These are phyloP conservation scores for Ambrosia trifida DNA, from an alignment of 129 eudicot species.

Conservation along the genomic window DNA sequence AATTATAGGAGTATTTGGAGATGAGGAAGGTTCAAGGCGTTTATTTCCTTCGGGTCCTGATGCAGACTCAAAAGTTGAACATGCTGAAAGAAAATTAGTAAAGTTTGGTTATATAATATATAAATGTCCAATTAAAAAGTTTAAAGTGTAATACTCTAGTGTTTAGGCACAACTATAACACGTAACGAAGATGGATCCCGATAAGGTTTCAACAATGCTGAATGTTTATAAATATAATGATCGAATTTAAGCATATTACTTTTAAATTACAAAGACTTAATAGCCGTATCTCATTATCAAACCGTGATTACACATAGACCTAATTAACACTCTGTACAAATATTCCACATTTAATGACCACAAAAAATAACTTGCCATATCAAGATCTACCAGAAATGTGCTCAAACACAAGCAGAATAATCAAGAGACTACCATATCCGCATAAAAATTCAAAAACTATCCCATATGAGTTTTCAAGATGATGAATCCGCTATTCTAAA, in stretches of 20 bases:
- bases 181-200: constrained; percentile 2
- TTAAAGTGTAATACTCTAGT: neutral
- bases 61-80: constrained; percentile 38
- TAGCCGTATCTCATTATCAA: constrained; percentile 1
- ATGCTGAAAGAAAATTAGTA: constrained; percentile 42
- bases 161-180: constrained; percentile 5
- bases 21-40: constrained; percentile 40
- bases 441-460: constrained; percentile 10
- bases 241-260: constrained; percentile 6
- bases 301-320: neutral
- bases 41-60: constrained; percentile 43
- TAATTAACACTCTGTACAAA: constrained; percentile 17
- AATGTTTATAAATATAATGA: constrained; percentile 14
- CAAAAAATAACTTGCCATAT: constrained; percentile 17
- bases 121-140: neutral
- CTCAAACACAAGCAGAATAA: constrained; percentile 17
- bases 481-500: too few species aligned
- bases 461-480: constrained; percentile 13
- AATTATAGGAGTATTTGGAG: constrained; percentile 38
- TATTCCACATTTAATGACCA: constrained; percentile 21
- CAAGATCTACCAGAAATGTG: constrained; percentile 22
- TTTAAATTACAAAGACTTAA: constrained; percentile 10
- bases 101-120: constrained; percentile 2
- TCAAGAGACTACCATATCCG: constrained; percentile 17
- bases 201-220: too few species aligned